These are phyloP conservation scores for Alternaria longipes DNA, from an alignment of 2,329 filamentous ascomycete species.

Conservation along the genomic window DNA sequence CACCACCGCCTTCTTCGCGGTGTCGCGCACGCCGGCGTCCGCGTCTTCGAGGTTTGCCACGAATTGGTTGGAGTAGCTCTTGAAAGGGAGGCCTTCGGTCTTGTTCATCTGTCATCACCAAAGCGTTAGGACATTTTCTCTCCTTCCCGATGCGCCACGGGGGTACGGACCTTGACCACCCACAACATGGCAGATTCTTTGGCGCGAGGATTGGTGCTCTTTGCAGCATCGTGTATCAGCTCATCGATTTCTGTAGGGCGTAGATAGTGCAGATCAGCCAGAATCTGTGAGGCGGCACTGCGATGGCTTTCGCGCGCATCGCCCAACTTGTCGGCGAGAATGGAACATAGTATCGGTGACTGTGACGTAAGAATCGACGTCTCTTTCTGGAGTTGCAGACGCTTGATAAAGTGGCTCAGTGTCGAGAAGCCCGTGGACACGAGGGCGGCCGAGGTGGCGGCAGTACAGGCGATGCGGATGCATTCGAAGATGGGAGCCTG, in stretches of 20 bases:
- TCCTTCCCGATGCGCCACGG: slow-evolving; percentile 4
- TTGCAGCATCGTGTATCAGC: slow-evolving; percentile 78
- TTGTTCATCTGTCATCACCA: slow-evolving; percentile 73
- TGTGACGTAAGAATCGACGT: slow-evolving; percentile 74
- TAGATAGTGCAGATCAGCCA: slow-evolving; percentile 78
- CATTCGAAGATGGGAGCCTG: slow-evolving; percentile 83
- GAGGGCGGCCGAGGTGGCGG: slow-evolving; percentile 76
- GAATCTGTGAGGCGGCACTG: slow-evolving; percentile 74
- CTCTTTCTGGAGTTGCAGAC: slow-evolving; percentile 84
- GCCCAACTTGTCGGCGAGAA: slow-evolving; percentile 84
- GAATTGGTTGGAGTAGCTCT: slow-evolving; percentile 80
- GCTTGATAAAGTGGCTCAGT: slow-evolving; percentile 85
- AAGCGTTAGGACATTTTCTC: slow-evolving; percentile 18
- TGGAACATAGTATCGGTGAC: slow-evolving; percentile 73
- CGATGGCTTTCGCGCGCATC: slow-evolving; percentile 89
- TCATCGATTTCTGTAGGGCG: slow-evolving; percentile 79
- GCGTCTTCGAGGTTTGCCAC: slow-evolving; percentile 91
- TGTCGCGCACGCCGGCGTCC: slow-evolving; percentile 85
- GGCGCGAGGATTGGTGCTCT: slow-evolving; percentile 80
- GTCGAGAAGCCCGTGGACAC: slow-evolving; percentile 87
- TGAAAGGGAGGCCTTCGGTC: slow-evolving; percentile 81
- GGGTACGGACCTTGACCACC: slow-evolving; percentile 72
- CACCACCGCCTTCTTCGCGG: slow-evolving; percentile 82
- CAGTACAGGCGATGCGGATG: slow-evolving; percentile 76
- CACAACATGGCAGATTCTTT: slow-evolving; percentile 88